Conservation (phyloP, 139 green algal genomes). For the Asterochloris sp. region DNA sequence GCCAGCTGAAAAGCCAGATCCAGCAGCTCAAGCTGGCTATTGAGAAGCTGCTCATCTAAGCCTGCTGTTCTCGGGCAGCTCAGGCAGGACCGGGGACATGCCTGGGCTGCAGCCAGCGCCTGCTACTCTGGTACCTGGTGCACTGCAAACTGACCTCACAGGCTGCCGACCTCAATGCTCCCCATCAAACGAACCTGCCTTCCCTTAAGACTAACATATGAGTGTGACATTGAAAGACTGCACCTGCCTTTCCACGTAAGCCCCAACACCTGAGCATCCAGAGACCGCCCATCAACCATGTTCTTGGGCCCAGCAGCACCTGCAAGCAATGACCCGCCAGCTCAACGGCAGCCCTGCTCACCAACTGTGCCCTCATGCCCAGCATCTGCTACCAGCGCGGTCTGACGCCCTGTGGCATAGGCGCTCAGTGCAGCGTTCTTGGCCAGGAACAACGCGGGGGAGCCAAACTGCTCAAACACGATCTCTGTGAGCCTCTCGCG, state of each 20-base stretch:
- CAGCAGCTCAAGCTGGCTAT: conserved; percentile 91
- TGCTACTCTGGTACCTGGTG: no score
- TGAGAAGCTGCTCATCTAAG: conserved; percentile 88
- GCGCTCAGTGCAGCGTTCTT: conserved; percentile 83
- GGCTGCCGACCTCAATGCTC: no score
- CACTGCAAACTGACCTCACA: no score
- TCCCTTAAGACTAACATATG: no score
- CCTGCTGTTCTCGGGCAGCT: not conserved
- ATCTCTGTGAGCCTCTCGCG: conserved; percentile 77
- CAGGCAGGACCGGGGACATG: not conserved
- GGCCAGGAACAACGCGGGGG: conserved; percentile 84
- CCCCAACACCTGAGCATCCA: no score
- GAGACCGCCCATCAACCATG: no score
- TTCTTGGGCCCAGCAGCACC: no score
- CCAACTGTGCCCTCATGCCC: conserved; percentile 68
- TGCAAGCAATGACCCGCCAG: no score
- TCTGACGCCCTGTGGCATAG: conserved; percentile 86
- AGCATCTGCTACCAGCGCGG: conserved; percentile 85
- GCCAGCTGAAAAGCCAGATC: conserved; percentile 96
- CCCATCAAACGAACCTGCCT: no score
- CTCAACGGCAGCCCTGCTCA: conserved; percentile 22
- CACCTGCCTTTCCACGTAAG: no score
- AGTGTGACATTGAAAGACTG: no score
- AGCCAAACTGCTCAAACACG: conserved; percentile 87
- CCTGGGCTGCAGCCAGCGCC: no score